These are phyloP conservation scores for Sordariomycetes sp. DNA, from an alignment of 2,329 filamentous ascomycete genomes.

Conservation along the genomic window DNA sequence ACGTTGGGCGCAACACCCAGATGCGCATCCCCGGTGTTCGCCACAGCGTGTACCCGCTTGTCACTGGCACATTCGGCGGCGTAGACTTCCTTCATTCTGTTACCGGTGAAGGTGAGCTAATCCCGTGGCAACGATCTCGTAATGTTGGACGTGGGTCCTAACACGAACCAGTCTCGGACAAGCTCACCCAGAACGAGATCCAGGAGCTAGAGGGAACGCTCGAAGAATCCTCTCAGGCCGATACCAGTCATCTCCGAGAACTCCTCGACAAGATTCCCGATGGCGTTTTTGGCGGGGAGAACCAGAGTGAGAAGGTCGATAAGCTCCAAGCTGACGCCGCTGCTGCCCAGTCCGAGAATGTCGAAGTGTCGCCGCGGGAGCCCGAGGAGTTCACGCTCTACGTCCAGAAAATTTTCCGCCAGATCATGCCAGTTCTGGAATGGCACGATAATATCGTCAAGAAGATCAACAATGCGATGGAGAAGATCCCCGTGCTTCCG, in stretches of 20 bases:
- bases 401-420: constrained; percentile 56
- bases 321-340: constrained; percentile 67
- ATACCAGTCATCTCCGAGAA: constrained; percentile 64
- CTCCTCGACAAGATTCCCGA: constrained; percentile 72
- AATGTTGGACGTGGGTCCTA: neutral
- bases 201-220: constrained; percentile 80
- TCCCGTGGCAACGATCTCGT: neutral
- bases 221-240: constrained; percentile 44
- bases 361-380: constrained; percentile 60
- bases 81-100: constrained; percentile 91
- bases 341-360: constrained; percentile 61
- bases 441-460: constrained; percentile 87
- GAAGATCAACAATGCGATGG: constrained; percentile 61
- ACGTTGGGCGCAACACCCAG: constrained; percentile 65
- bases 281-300: constrained; percentile 63
- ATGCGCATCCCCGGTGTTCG: constrained; percentile 56
- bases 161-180: constrained; percentile 54
- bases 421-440: constrained; percentile 81
- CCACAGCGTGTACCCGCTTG: constrained; percentile 59
- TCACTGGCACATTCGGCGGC: constrained; percentile 88
- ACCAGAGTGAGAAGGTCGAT: constrained; percentile 63
- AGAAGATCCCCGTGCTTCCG: constrained; percentile 74
- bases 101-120: constrained; percentile 44
- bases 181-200: constrained; percentile 82
- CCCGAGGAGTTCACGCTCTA: constrained; percentile 78